Percentiles rank a stretch among this genome's conserved stretches.
phyloP scores from a whole-genome alignment of 371 early-diverging fungal species.

The Rhizopus arrhizus region DNA sequence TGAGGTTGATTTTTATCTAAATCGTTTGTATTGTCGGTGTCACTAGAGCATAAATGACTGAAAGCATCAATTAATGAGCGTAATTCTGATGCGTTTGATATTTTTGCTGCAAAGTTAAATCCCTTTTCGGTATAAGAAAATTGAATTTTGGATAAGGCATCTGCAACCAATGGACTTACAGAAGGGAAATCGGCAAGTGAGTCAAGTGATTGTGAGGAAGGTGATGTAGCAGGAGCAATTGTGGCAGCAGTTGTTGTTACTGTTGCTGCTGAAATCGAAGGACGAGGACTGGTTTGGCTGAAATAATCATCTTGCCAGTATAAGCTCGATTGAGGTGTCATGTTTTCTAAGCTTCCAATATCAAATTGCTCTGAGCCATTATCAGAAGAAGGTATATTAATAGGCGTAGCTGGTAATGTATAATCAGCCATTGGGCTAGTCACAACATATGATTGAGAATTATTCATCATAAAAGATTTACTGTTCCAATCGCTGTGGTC shows the following conservation, averaged over 20 bases:
- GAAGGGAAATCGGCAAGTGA: not conserved
- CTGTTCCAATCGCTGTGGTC: not conserved
- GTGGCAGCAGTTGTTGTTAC: not conserved
- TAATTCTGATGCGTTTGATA: slow-evolving; percentile 35
- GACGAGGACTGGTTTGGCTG: slow-evolving; percentile 2
- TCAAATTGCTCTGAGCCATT: slow-evolving; percentile 18
- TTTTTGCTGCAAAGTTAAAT: slow-evolving; percentile 36
- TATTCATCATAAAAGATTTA: not conserved
- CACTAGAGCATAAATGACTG: slow-evolving; percentile 29
- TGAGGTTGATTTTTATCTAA: not conserved
- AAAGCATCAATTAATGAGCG: slow-evolving; percentile 40
- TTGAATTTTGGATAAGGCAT: slow-evolving; percentile 32
- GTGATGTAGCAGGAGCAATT: not conserved
- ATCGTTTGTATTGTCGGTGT: not conserved
- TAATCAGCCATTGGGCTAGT: slow-evolving; percentile 21
- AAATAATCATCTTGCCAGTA: slow-evolving; percentile 23
- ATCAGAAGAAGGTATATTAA: slow-evolving; percentile 23
- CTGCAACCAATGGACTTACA: slow-evolving; percentile 7
- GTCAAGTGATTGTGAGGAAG: slow-evolving; percentile 5
- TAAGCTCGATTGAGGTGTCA: slow-evolving; percentile 13
- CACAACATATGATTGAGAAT: slow-evolving; percentile 11
- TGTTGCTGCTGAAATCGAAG: not conserved
- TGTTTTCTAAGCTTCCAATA: slow-evolving; percentile 17
- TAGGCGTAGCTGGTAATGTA: slow-evolving; percentile 21
- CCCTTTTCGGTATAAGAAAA: slow-evolving; percentile 38